phyloP scores from a whole-genome alignment of 2,329 filamentous ascomycete species.

The Exophiala viscosa region DNA sequence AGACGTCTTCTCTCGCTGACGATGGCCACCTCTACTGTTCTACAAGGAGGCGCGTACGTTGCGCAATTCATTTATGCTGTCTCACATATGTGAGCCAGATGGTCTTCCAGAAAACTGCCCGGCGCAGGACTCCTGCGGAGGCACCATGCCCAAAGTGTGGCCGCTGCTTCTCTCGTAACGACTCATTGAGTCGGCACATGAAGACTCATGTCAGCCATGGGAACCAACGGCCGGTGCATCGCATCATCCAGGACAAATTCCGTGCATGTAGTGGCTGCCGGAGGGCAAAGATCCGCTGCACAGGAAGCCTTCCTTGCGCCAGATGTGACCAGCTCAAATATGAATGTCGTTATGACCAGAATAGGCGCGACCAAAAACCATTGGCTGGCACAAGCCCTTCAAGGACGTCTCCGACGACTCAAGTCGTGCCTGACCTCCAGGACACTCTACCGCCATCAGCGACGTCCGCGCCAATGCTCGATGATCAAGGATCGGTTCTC shows the following conservation, averaged over 20 bases:
- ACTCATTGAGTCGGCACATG: slow-evolving; percentile 21
- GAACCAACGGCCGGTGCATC: slow-evolving; percentile 21
- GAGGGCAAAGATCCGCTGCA: slow-evolving; percentile 21
- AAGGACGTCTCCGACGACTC: neutral
- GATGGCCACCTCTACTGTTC: too few relatives aligned
- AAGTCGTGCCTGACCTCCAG: neutral
- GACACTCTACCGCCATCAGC: neutral
- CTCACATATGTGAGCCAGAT: neutral
- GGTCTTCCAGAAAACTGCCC: slow-evolving; percentile 10
- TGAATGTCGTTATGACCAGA: slow-evolving; percentile 20
- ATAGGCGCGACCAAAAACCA: neutral
- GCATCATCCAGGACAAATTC: slow-evolving; percentile 24
- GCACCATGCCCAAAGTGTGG: slow-evolving; percentile 24
- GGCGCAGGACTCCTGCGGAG: slow-evolving; percentile 21
- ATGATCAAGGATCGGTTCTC: neutral
- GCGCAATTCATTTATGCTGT: too few relatives aligned
- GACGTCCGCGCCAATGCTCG: slow-evolving; percentile 1
- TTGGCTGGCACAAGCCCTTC: slow-evolving; percentile 2
- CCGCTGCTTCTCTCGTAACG: slow-evolving; percentile 20
- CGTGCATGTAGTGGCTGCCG: slow-evolving; percentile 22
- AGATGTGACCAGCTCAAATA: slow-evolving; percentile 18
- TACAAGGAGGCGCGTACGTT: too few relatives aligned
- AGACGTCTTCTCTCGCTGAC: too few relatives aligned
- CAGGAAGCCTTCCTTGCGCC: slow-evolving; percentile 17
- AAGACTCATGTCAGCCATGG: slow-evolving; percentile 18